Base-by-base conservation (phyloP, 192 early-diverging fungal genomes). In the Umbelopsis sp. region DNA sequence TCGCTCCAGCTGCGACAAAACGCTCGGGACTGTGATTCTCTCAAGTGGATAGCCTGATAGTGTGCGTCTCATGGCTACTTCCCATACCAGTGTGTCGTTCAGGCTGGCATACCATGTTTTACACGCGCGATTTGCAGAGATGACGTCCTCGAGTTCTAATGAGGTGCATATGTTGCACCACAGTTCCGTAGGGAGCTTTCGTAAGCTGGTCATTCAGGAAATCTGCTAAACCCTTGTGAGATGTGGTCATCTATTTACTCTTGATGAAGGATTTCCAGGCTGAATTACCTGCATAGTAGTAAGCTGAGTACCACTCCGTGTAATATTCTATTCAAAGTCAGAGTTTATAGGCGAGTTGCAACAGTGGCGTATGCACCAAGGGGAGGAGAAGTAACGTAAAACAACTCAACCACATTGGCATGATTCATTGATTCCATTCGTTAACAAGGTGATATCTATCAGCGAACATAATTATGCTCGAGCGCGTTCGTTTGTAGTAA, bases 161-260 rank as follows among this genome's bases (percentile, higher is more conserved):
- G 16, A 54, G 16, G 52, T 14, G 52, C 25, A 54, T 4, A 54
- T 54, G 4, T 0, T 29, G 52, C 52, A 54, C 52, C 52, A 54
- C 6, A 26, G 24, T 54, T 54, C 52, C 16, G 52, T 54, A 0
- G 52, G 52, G 0, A 54, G 52, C 52, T 6, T 54, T 16, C 9
- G 16, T 16, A 54, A 54, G 52, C 49, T 20, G 49, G 49, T 51
- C 49, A 51, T 51, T 51, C 20, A n/a, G 49, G 49, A 51, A 51
- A 51, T 51, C 21, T 51, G 49, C 49, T 51, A 51, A 51, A 51
- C 49, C 49, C 7, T 21, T n/a, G 49, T 51, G 49, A 51, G 49
- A 51, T 51, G 49, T 51, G 49, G 49, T 21, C 49, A 51, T 51
- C 49, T 51, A n/a, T 51, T 51, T 51, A 20, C 49, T 51, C 49